Evolutionary conservation across 768 basidiomycete genomes (phyloP).

Genomic region (Candolleomyces efflorescens): DNA sequence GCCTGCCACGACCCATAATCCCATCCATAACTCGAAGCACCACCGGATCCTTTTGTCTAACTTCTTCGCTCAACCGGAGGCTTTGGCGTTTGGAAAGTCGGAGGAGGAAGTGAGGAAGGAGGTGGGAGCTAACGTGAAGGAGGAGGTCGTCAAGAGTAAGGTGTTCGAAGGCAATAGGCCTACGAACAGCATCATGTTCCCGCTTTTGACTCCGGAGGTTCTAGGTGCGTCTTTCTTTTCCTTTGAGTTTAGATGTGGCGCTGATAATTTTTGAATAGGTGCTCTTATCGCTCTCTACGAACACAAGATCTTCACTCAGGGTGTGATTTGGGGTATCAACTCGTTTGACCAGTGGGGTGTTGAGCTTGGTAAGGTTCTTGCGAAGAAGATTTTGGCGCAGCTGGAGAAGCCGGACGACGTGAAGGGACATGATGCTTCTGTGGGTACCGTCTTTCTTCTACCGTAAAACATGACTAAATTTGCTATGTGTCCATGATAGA

Average conservation of each 20-base stretch:
- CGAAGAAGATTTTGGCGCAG: slow-evolving; percentile 92
- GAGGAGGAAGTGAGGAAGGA: slow-evolving; percentile 81
- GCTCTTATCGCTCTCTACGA: slow-evolving; percentile 90
- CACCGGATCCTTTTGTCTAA: slow-evolving; percentile 97
- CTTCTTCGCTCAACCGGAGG: slow-evolving; percentile 98
- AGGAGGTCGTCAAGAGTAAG: slow-evolving; percentile 91
- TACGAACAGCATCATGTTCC: slow-evolving; percentile 96
- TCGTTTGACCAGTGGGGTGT: slow-evolving; percentile 99
- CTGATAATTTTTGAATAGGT: slow-evolving; percentile 26
- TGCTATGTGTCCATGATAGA: slow-evolving; percentile 39
- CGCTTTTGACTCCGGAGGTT: slow-evolving; percentile 82
- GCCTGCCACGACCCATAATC: slow-evolving; percentile 87
- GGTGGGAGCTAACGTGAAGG: slow-evolving; percentile 64
- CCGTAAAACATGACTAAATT: neutral
- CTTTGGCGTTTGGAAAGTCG: slow-evolving; percentile 95
- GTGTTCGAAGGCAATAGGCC: slow-evolving; percentile 98
- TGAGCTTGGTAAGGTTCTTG: slow-evolving; percentile 95
- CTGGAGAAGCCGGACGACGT: slow-evolving; percentile 78
- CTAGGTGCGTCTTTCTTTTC: slow-evolving; percentile 51
- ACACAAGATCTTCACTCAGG: slow-evolving; percentile 99
- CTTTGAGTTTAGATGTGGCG: slow-evolving; percentile 6
- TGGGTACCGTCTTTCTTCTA: slow-evolving; percentile 26
- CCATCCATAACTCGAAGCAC: slow-evolving; percentile 81
- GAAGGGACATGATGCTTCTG: slow-evolving; percentile 85
- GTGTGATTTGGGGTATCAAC: slow-evolving; percentile 98